Percentiles rank a stretch among this genome's conserved stretches.
Evolutionary conservation across 2,329 filamentous ascomycete genomes (phyloP).

Genomic region (Botrytis galanthina): DNA sequence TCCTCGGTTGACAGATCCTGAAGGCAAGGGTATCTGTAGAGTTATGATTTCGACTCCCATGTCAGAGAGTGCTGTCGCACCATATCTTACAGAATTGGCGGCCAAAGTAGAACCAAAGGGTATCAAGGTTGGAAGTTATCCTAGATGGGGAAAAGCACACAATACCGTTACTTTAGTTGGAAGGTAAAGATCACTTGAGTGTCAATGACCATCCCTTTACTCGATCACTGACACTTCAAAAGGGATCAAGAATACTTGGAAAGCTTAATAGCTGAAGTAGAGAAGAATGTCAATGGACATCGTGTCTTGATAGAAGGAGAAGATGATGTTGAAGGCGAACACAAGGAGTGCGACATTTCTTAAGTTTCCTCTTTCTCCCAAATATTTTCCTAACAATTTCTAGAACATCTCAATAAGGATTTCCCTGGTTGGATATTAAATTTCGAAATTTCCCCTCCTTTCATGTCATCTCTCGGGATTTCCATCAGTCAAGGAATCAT

Average conservation of each 20-base stretch:
- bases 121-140: conserved; percentile 94
- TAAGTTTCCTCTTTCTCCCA: not conserved
- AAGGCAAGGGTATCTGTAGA: conserved; percentile 75
- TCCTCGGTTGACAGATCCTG: conserved; percentile 71
- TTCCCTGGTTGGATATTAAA: not conserved
- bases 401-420: conserved; percentile 17
- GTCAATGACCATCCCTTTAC: not conserved
- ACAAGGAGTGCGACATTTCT: conserved; percentile 23
- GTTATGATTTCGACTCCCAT: conserved; percentile 84
- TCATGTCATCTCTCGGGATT: not conserved
- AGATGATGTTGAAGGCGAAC: conserved; percentile 48
- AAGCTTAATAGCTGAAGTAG: conserved; percentile 73
- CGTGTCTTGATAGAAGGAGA: conserved; percentile 71
- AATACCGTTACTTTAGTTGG: conserved; percentile 91
- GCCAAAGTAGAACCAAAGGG: conserved; percentile 69
- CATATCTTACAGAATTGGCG: conserved; percentile 78
- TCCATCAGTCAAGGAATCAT: not conserved
- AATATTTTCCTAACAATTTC: conserved; percentile 14
- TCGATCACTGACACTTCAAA: conserved; percentile 15
- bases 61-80: conserved; percentile 80
- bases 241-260: conserved; percentile 76
- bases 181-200: conserved; percentile 42
- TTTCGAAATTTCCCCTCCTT: not conserved
- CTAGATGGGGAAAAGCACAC: conserved; percentile 79
- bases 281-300: conserved; percentile 70